phyloP scores from a whole-genome alignment of 257 asterid genomes.

The Solanum peruvianum region DNA sequence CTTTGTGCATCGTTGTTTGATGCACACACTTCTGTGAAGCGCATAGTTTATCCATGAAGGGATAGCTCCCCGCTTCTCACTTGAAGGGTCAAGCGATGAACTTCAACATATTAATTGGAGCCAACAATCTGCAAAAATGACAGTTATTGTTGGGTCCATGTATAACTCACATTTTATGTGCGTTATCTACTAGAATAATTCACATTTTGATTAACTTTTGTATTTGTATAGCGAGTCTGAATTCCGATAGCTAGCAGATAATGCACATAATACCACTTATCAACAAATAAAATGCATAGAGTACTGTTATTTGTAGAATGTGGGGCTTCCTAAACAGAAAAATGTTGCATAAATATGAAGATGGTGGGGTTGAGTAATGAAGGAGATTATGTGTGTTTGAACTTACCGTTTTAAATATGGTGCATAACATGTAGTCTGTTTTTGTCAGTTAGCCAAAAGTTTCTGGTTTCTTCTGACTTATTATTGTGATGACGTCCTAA shows the following conservation, averaged over 20 bases:
- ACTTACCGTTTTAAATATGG: not conserved
- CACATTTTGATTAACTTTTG: not conserved
- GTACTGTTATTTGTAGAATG: not conserved
- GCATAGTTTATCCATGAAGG: not conserved
- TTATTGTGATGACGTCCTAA: too few relatives aligned
- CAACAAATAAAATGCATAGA: not conserved
- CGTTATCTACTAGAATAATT: not conserved
- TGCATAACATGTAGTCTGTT: not conserved
- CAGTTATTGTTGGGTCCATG: not conserved
- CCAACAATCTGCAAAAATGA: not conserved
- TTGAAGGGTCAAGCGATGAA: not conserved
- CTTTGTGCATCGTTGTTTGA: not conserved
- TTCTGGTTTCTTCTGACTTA: too few relatives aligned
- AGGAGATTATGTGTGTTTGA: not conserved
- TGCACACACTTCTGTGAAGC: not conserved
- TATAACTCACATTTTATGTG: not conserved
- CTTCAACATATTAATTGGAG: not conserved
- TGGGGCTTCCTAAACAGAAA: not conserved
- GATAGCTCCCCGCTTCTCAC: not conserved
- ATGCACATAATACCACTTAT: not conserved
- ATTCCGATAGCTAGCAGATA: not conserved
- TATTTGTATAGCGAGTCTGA: not conserved
- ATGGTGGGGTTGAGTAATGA: not conserved
- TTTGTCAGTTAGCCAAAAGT: too few relatives aligned
- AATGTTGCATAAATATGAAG: not conserved